Percentiles rank a stretch among this genome's conserved stretches.
phyloP scores from a whole-genome alignment of 1,139 yeast genomes.

The Wickerhamomyces sp. region DNA sequence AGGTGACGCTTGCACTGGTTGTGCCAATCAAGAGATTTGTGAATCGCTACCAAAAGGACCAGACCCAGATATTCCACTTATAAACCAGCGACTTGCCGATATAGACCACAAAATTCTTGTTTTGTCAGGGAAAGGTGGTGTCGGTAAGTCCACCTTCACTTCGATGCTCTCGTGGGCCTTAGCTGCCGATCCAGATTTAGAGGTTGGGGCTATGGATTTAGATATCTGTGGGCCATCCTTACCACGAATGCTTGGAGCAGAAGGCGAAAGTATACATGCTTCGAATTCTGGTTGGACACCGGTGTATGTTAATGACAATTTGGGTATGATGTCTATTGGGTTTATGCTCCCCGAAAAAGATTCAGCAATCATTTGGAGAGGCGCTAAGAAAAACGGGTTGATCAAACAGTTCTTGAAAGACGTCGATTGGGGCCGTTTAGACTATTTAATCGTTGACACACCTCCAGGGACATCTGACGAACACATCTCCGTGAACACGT shows the following conservation, averaged over 20 bases:
- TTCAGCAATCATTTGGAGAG: slow-evolving; percentile 96
- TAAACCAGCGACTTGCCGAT: slow-evolving; percentile 57
- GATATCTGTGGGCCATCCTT: slow-evolving; percentile 98
- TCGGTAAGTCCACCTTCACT: slow-evolving; percentile 94
- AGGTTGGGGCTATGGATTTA: slow-evolving; percentile 94
- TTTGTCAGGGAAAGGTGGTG: slow-evolving; percentile 96
- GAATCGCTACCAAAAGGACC: slow-evolving; percentile 90
- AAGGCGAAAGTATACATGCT: slow-evolving; percentile 80
- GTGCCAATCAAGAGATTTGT: slow-evolving; percentile 91
- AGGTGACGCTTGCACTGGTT: slow-evolving; percentile 90
- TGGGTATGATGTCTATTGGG: slow-evolving; percentile 94
- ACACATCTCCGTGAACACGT: slow-evolving; percentile 84
- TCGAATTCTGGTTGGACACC: slow-evolving; percentile 96
- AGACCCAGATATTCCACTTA: slow-evolving; percentile 87
- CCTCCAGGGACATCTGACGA: slow-evolving; percentile 99
- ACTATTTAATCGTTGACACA: slow-evolving; percentile 87
- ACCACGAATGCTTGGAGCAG: slow-evolving; percentile 92
- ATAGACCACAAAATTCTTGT: slow-evolving; percentile 84
- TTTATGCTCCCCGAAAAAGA: slow-evolving; percentile 93
- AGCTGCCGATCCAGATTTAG: slow-evolving; percentile 81
- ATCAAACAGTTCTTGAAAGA: slow-evolving; percentile 93
- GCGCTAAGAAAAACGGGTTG: slow-evolving; percentile 87
- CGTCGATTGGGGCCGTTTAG: slow-evolving; percentile 94
- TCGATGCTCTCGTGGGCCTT: slow-evolving; percentile 95
- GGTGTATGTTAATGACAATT: slow-evolving; percentile 88